Evolutionary conservation across 768 basidiomycete genomes (phyloP).

Genomic region (Podaxis pistillaris): DNA sequence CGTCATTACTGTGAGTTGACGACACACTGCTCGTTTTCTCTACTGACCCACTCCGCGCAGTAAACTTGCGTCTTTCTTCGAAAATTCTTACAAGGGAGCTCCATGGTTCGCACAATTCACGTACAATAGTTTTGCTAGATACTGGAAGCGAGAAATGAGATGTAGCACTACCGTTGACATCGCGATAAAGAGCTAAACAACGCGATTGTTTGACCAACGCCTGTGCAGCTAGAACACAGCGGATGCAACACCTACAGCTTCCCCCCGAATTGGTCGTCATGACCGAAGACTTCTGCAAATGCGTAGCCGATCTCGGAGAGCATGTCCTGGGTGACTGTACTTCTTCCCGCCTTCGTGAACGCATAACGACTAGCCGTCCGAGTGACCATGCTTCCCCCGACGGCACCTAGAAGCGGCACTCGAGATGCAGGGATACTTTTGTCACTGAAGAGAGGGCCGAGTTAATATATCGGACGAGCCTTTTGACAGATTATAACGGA

Average conservation of each 20-base stretch:
- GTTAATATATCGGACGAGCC: neutral
- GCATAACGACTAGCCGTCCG: constrained; percentile 78
- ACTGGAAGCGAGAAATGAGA: constrained; percentile 2
- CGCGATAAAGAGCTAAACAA: neutral
- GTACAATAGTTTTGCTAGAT: neutral
- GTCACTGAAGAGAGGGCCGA: constrained; percentile 39
- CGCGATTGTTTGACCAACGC: neutral
- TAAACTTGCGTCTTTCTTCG: neutral
- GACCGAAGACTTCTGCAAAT: constrained; percentile 72
- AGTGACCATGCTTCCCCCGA: constrained; percentile 87
- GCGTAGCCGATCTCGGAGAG: constrained; percentile 61
- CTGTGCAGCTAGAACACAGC: neutral
- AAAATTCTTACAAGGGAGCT: neutral
- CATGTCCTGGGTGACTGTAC: constrained; percentile 83
- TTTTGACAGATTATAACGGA: neutral
- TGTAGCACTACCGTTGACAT: neutral
- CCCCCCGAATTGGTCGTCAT: constrained; percentile 36
- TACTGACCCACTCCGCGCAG: constrained; percentile 4
- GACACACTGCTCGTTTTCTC: neutral
- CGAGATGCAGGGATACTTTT: constrained; percentile 52
- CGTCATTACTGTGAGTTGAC: constrained; percentile 81
- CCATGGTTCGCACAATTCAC: neutral
- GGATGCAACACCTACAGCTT: constrained; percentile 27
- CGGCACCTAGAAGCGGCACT: constrained; percentile 81
- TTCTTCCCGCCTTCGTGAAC: constrained; percentile 73